phyloP scores from a whole-genome alignment of 805 yeast genomes.

The Naumovozyma baii region DNA sequence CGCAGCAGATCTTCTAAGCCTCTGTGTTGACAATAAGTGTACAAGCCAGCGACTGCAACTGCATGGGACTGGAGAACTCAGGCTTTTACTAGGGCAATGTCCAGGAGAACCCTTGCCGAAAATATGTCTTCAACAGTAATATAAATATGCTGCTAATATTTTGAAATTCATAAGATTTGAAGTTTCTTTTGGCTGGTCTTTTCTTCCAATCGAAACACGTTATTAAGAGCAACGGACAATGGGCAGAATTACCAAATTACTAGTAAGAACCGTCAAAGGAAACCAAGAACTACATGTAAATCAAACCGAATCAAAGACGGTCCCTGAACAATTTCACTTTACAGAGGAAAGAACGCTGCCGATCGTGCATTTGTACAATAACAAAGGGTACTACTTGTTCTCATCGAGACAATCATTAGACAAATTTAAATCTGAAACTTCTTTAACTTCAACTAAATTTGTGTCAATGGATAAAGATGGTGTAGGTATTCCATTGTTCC shows the following conservation, averaged over 20 bases:
- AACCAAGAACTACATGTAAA: neutral
- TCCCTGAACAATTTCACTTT: constrained; percentile 1
- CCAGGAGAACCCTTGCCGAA: no score
- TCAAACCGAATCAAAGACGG: neutral
- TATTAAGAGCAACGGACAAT: no score
- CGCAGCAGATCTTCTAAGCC: no score
- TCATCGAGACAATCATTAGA: constrained; percentile 13
- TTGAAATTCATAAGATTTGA: no score
- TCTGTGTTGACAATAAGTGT: no score
- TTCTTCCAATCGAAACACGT: no score
- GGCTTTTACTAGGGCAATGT: no score
- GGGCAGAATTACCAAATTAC: neutral
- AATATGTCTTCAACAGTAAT: no score
- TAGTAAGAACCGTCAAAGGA: neutral
- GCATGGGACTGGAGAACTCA: no score
- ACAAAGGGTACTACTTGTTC: constrained; percentile 9
- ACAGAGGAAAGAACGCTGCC: constrained; percentile 8
- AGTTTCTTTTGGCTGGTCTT: no score
- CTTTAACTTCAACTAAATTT: constrained; percentile 1
- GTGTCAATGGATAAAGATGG: constrained; percentile 9
- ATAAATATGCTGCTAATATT: no score
- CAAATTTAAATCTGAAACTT: constrained; percentile 5
- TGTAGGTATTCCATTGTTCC: constrained; percentile 13
- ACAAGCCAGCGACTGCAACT: no score
- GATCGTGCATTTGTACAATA: neutral